Base-by-base conservation (phyloP, 129 eudicot genomes). In the Flaveria robusta region DNA sequence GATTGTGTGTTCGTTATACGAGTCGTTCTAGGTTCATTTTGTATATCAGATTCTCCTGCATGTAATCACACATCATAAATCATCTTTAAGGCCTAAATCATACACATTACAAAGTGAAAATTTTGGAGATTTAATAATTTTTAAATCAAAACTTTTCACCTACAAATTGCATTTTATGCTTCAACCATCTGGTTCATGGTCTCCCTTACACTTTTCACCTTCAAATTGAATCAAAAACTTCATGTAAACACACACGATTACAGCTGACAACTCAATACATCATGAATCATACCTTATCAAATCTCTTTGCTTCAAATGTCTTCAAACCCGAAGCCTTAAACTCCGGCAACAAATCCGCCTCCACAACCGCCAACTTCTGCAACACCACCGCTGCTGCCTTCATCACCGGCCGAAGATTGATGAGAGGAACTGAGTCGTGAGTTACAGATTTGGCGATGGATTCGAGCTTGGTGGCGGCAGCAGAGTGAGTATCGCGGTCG, bases 191-290 rank as follows among this genome's bases (percentile, higher is more conserved):
- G 85, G 56, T 77, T 86, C 96, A 92, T 89, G 1, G 93, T 85
- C 85, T 88, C 96, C 76, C 97, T 89, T 4, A 86, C 91, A 46
- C 77, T 83, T 85, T n/a, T 92, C 49, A 92, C 97, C 98, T 92
- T 76, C 77, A 16, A 75, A 75, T 52, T 7, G 34, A 22, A 16
- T 24, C 47, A 39, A 29, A 18, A 37, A 70, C n/a, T 52, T 34
- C 52, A 68, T 19, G 52, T 22, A 37, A 52, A 69, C 18, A 34
- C 34, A 75, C 41, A 77, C 20, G 23, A 22, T 11, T 22, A 68
- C 73, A 11, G 4, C 42, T 66, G 7, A n/a, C 13, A 70, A 20
- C n/a, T n/a, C n/a, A n/a, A n/a, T 11, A 15, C 50, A 59, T 3
- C 31, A 11, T 12, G 31, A n/a, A 72, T 26, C 24, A 34, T n/a